Percentiles rank a stretch among this genome's conserved stretches.
Evolutionary conservation across 2,329 filamentous ascomycete genomes (phyloP).

Genomic region (Tolypocladium ovalisporum): DNA sequence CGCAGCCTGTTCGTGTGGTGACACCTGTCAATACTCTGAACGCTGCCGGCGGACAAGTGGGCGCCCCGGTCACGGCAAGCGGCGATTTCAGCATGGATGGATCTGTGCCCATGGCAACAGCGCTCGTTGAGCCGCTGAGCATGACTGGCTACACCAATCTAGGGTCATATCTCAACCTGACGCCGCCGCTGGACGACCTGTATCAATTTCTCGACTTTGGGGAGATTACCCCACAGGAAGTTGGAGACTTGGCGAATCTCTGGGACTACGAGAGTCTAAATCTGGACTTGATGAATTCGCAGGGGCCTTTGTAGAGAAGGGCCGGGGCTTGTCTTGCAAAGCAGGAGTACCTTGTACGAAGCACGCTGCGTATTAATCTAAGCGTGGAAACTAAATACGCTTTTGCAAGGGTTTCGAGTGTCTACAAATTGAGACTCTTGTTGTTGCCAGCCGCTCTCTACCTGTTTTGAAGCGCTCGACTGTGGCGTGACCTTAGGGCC

Average conservation of each 20-base stretch:
- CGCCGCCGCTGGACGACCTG: conserved; percentile 5
- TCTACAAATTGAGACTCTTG: too few species aligned
- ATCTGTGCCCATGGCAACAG: too few species aligned
- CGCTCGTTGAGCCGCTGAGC: background rate
- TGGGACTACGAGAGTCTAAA: conserved; percentile 24
- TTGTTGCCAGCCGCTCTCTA: too few species aligned
- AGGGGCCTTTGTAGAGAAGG: background rate
- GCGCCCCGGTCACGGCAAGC: background rate
- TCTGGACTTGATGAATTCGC: conserved; percentile 16
- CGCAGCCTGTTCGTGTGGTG: background rate
- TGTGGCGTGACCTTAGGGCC: too few species aligned
- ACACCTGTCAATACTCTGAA: background rate
- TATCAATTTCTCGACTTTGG: conserved; percentile 11
- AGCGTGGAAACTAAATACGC: too few species aligned
- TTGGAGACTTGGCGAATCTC: conserved; percentile 19
- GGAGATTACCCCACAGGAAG: conserved; percentile 18
- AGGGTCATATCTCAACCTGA: conserved; percentile 4
- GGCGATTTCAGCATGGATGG: too few species aligned
- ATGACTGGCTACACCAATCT: background rate
- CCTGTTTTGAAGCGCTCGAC: too few species aligned
- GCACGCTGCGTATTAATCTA: too few species aligned
- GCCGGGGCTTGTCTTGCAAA: too few species aligned
- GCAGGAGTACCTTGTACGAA: too few species aligned
- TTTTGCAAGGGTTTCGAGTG: too few species aligned
- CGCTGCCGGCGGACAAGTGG: background rate